phyloP scores from a whole-genome alignment of 2,329 filamentous ascomycete genomes.

The Fusarium nisikadoi region DNA sequence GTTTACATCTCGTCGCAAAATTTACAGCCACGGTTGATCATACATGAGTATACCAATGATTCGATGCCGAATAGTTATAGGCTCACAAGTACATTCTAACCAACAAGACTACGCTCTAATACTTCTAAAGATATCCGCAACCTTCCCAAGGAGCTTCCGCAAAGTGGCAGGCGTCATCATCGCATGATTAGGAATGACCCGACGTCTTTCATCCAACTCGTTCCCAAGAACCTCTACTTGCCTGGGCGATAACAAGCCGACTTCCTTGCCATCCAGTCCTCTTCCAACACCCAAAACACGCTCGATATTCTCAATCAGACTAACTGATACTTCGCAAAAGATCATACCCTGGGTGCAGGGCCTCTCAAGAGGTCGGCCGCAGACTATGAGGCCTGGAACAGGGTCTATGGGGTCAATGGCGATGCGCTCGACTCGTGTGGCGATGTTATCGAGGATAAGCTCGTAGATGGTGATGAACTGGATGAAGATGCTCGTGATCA shows the following conservation, averaged over 20 bases:
- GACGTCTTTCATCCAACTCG: background rate
- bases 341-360: background rate
- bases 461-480: background rate
- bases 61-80: accelerated
- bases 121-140: background rate
- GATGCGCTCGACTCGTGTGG: background rate
- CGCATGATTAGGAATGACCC: background rate
- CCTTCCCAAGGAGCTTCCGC: background rate
- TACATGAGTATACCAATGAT: background rate
- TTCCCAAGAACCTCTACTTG: background rate
- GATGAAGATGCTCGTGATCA: background rate
- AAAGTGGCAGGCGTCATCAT: background rate
- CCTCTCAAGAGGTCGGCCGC: accelerated
- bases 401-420: background rate
- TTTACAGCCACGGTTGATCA: too few relatives aligned
- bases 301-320: background rate
- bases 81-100: accelerated
- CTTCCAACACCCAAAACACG: background rate
- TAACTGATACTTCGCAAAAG: background rate
- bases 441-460: background rate
- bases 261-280: accelerated
- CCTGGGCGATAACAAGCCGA: background rate
- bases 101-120: background rate
- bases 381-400: background rate
- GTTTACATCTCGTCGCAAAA: too few relatives aligned